Evolutionary conservation across 441 rosid genomes (phyloP).

Genomic region (Raphanus hybrid): DNA sequence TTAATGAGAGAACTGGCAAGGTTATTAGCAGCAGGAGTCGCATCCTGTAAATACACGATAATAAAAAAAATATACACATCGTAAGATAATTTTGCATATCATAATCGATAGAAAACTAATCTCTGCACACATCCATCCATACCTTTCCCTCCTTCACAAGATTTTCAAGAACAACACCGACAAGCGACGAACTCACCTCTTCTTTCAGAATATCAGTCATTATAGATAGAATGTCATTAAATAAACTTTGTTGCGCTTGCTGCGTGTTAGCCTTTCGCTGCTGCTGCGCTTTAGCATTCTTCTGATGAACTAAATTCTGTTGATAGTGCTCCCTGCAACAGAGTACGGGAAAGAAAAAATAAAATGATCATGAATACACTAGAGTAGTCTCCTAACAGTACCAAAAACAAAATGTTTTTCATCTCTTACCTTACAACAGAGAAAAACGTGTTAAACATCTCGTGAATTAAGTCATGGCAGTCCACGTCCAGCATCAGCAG

Average conservation of each 20-base stretch:
- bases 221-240: constrained; percentile 65
- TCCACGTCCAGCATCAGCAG: constrained; percentile 78
- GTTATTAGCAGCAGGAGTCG: constrained; percentile 59
- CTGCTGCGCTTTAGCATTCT: constrained; percentile 34
- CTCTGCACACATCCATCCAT: constrained; percentile 5
- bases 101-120: constrained; percentile 11
- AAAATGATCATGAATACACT: not conserved
- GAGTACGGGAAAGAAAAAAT: constrained; percentile 11
- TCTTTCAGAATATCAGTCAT: constrained; percentile 72
- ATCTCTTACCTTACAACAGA: constrained; percentile 67
- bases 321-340: constrained; percentile 66
- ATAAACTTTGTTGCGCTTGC: constrained; percentile 52
- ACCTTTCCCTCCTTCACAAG: constrained; percentile 79
- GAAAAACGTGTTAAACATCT: constrained; percentile 86
- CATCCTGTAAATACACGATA: constrained; percentile 51
- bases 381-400: not conserved
- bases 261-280: constrained; percentile 36
- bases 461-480: constrained; percentile 66
- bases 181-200: constrained; percentile 68
- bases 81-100: constrained; percentile 12
- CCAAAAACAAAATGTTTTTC: not conserved
- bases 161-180: constrained; percentile 66
- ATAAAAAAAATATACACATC: constrained; percentile 10
- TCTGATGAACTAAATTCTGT: constrained; percentile 46
- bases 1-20: constrained; percentile 84